A percentile compares a stretch with the other conserved stretches of the same genome.
Conservation (phyloP, 1,139 yeast species). For the Williopsis jadinii region DNA sequence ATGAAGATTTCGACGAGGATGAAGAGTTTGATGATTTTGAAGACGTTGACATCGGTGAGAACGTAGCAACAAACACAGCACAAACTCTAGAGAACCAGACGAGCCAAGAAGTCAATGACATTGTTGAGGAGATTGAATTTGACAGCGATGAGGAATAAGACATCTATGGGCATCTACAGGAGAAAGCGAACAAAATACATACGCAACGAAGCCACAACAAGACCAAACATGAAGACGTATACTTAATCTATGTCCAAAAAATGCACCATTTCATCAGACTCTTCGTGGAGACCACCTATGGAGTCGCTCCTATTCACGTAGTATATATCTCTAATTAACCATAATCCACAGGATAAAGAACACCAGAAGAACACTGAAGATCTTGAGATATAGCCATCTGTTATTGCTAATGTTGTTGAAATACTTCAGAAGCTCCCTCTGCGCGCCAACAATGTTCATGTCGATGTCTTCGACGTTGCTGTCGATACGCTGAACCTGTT, state of each 20-base stretch:
- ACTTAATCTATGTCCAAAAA: no score
- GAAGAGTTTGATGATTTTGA: constrained; percentile 30
- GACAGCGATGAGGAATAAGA: constrained; percentile 16
- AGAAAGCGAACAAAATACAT: no score
- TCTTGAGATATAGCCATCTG: constrained; percentile 85
- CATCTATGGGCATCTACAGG: no score
- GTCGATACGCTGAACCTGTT: constrained; percentile 90
- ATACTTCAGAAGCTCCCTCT: constrained; percentile 84
- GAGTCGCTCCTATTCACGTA: neutral
- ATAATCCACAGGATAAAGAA: constrained; percentile 76
- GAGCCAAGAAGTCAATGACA: constrained; percentile 1
- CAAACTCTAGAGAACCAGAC: neutral
- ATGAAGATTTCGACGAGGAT: constrained; percentile 44
- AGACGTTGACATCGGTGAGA: constrained; percentile 27
- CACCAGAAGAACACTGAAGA: constrained; percentile 78
- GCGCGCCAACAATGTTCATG: constrained; percentile 87
- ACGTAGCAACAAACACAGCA: constrained; percentile 3
- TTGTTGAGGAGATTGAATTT: constrained; percentile 17
- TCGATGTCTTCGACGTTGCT: constrained; percentile 91
- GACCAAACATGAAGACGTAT: no score
- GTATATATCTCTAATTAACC: constrained; percentile 41
- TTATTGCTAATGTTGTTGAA: constrained; percentile 84
- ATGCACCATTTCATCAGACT: no score
- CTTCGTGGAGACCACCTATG: no score
- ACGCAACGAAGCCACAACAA: no score